A percentile compares a stretch with the other conserved stretches of the same genome.
Evolutionary conservation across 805 yeast genomes (phyloP).

Genomic region (Torulaspora gathmanii): DNA sequence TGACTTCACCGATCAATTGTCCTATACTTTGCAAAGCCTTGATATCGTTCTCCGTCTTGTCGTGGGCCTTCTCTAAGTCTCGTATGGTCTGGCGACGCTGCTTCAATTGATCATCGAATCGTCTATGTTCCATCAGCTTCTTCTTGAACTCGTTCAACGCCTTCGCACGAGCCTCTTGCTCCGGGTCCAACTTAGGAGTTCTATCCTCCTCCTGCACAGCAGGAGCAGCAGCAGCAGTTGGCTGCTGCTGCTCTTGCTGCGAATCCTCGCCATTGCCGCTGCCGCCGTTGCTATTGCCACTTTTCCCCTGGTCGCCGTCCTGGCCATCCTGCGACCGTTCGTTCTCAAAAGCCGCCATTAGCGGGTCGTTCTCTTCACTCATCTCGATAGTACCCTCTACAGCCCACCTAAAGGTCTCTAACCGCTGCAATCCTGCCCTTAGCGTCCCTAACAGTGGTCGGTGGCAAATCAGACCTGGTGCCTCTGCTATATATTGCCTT

Average conservation of each 20-base stretch:
- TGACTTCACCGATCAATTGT: slow-evolving; percentile 93
- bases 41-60: slow-evolving; percentile 93
- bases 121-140: slow-evolving; percentile 86
- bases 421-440: background rate
- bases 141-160: slow-evolving; percentile 77
- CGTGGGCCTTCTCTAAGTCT: slow-evolving; percentile 76
- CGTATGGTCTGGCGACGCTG: slow-evolving; percentile 77
- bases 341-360: slow-evolving; percentile 54
- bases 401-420: background rate
- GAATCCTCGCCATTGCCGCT: slow-evolving; percentile 6
- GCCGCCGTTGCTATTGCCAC: slow-evolving; percentile 5
- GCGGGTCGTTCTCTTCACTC: slow-evolving; percentile 72
- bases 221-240: slow-evolving; percentile 8
- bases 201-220: slow-evolving; percentile 17
- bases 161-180: slow-evolving; percentile 51
- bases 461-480: slow-evolving; percentile 7
- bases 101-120: slow-evolving; percentile 88
- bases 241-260: slow-evolving; percentile 15
- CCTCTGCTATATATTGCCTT: background rate
- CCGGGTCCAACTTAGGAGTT: slow-evolving; percentile 52
- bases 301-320: slow-evolving; percentile 4
- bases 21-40: slow-evolving; percentile 97
- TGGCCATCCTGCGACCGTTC: slow-evolving; percentile 16
- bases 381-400: slow-evolving; percentile 22
- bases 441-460: background rate